Evolutionary conservation across 768 basidiomycete species (phyloP).

Genomic region (Tulasnella sp.): DNA sequence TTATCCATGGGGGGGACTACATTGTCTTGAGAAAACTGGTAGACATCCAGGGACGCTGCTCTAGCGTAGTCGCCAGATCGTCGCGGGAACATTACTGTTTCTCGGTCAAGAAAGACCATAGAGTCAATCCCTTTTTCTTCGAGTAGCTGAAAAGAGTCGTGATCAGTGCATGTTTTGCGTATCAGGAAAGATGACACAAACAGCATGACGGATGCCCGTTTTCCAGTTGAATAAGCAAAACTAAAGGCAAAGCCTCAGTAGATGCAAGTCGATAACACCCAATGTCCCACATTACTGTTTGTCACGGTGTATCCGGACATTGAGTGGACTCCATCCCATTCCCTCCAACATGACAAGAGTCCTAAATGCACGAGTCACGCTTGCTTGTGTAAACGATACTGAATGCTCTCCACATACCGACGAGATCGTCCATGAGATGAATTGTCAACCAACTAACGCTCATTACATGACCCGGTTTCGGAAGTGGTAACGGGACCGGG

Average conservation of each 20-base stretch:
- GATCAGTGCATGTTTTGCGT: not conserved
- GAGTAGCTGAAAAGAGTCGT: not conserved
- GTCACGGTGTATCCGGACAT: not conserved
- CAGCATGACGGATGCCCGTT: not conserved
- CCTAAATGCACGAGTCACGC: not conserved
- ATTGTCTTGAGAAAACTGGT: not conserved
- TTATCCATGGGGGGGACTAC: not conserved
- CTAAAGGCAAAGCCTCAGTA: not conserved
- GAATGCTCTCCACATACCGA: not conserved
- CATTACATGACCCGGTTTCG: not conserved
- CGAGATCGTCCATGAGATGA: conserved; percentile 4
- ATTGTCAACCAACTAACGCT: conserved; percentile 4
- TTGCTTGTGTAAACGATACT: too few relatives aligned
- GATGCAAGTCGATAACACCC: not conserved
- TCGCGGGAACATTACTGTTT: not conserved
- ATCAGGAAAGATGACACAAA: not conserved
- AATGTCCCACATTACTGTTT: not conserved
- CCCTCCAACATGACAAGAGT: not conserved
- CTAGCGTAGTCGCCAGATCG: not conserved
- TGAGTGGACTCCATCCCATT: not conserved
- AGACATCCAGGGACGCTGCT: conserved; percentile 1
- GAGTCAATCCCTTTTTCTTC: conserved; percentile 4
- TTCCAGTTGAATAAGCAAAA: conserved; percentile 1
- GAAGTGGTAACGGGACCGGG: not conserved
- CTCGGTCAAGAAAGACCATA: not conserved